Evolutionary conservation across 352 stramenopile species (phyloP), one percentile per base, ranked within the genome.

Genomic region (Globisporangium nodosum): DNA sequence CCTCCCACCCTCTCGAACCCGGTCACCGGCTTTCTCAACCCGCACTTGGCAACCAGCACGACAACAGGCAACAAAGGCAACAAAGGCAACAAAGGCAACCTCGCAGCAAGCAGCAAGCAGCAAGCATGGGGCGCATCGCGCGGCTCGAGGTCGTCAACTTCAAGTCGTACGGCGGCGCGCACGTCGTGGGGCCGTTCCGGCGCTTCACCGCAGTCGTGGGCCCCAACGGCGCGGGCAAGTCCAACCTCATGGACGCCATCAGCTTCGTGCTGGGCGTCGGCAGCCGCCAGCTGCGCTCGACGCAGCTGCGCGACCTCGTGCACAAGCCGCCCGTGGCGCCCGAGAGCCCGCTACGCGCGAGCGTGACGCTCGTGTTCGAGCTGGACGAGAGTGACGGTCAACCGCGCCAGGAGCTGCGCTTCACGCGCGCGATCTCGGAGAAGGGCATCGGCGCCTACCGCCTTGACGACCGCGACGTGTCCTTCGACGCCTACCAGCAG

Each of bases 121-220:
- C 24, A 27, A 16, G 11, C 15, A 97, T 97, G 89, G 88, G 90
- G 24, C 79, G 86, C 33, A 95, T 97, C 53, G 59, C 84, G 81
- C 70, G 96, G 45, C 74, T 99, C n/a, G 96, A 99, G 86, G 71
- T 99, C 33, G 91, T 98, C 69, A 98, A 99, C 78, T 99, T 99
- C 90, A 99, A 99, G 76, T 98, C 89, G 7, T 99, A 99, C 68
- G 92, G 85, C 37, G 97, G 97, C 3, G 56, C 48, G 20, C 87
- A 96, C 48, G 83, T 88, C 37, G 97, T 99, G 57, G 97, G 96
- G 16, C 97, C 97, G 16, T 99, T 99, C 74, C 78, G 94, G 50
- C 88, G 97, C 63, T 99, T 99, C 70, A 99, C 97, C 37, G 96
- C 91, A 46, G 91, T 99, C 48, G 92, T 99, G 50, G 97, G 97